phyloP scores from a whole-genome alignment of 2,329 filamentous ascomycete genomes.

The Penicillium sp. region DNA sequence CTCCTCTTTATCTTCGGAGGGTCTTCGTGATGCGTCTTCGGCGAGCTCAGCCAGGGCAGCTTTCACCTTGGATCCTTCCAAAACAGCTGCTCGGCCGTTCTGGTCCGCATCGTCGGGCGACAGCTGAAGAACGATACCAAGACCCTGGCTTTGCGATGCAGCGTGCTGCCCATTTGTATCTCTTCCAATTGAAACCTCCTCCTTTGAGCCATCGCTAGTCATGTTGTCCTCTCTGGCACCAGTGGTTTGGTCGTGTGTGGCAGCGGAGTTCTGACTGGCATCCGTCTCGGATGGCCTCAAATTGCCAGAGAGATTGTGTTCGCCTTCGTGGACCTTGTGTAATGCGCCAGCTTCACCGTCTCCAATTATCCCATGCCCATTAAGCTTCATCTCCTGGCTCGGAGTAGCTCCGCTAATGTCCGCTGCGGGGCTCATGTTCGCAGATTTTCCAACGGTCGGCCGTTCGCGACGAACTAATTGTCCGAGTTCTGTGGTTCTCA shows the following conservation, averaged over 20 bases:
- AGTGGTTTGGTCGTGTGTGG: not conserved
- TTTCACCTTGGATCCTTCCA: slow-evolving; percentile 33
- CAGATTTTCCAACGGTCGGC: not conserved
- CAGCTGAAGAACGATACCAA: slow-evolving; percentile 27
- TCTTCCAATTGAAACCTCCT: slow-evolving; percentile 2
- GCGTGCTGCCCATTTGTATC: slow-evolving; percentile 3
- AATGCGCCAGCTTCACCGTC: not conserved
- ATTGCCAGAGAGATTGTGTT: not conserved
- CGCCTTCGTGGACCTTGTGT: not conserved
- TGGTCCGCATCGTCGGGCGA: slow-evolving; percentile 15
- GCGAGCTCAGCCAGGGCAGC: slow-evolving; percentile 30
- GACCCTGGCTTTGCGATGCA: slow-evolving; percentile 21
- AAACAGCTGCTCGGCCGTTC: slow-evolving; percentile 32
- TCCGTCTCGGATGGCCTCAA: slow-evolving; percentile 8
- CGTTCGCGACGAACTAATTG: not conserved
- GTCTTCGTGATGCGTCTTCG: slow-evolving; percentile 29
- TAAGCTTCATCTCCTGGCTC: slow-evolving; percentile 9
- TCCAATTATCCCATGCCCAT: slow-evolving; percentile 10
- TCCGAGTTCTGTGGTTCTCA: not conserved
- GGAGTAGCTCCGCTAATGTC: slow-evolving; percentile 7
- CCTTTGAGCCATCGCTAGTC: not conserved
- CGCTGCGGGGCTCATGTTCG: slow-evolving; percentile 13
- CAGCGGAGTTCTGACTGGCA: not conserved
- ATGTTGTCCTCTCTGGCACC: not conserved
- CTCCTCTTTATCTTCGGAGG: slow-evolving; percentile 40